Percentiles rank a stretch among this genome's conserved stretches.
Evolutionary conservation across 2,329 filamentous ascomycete species (phyloP).

Genomic region (Xylaria sp.): DNA sequence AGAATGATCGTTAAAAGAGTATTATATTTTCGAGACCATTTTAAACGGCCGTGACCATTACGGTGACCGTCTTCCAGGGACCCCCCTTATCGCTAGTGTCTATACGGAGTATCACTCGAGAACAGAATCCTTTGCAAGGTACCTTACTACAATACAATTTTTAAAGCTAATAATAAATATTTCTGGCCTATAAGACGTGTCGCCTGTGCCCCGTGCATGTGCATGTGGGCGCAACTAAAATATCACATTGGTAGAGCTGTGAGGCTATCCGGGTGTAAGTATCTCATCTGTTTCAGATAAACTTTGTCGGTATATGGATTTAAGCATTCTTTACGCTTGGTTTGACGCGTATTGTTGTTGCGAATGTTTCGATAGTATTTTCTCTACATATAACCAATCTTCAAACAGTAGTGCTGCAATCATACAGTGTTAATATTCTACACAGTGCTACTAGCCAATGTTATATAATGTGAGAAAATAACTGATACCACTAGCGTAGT

Average conservation of each 20-base stretch:
- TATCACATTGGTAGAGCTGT: too few relatives aligned
- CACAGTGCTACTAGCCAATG: background rate
- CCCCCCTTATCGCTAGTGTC: too few relatives aligned
- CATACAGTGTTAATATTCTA: too few relatives aligned
- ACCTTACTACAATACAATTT: background rate
- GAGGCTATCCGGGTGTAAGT: background rate
- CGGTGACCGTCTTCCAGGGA: too few relatives aligned
- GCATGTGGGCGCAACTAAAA: background rate
- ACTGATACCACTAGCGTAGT: too few relatives aligned
- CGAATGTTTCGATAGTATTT: background rate
- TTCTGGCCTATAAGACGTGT: slow-evolving; percentile 22
- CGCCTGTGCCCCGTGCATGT: slow-evolving; percentile 18
- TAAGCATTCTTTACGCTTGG: background rate
- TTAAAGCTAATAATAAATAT: background rate
- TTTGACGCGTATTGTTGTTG: background rate
- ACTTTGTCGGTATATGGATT: background rate
- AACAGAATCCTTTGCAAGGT: too few relatives aligned
- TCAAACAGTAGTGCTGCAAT: too few relatives aligned
- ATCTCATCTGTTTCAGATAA: background rate
- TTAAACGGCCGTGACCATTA: too few relatives aligned
- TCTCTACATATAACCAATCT: background rate
- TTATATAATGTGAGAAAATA: too few relatives aligned
- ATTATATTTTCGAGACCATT: too few relatives aligned
- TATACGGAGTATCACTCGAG: too few relatives aligned
- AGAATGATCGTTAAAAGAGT: too few relatives aligned